These are phyloP conservation scores for Debaryomyces robertsiae DNA, from an alignment of 1,139 yeast genomes.

Conservation along the genomic window DNA sequence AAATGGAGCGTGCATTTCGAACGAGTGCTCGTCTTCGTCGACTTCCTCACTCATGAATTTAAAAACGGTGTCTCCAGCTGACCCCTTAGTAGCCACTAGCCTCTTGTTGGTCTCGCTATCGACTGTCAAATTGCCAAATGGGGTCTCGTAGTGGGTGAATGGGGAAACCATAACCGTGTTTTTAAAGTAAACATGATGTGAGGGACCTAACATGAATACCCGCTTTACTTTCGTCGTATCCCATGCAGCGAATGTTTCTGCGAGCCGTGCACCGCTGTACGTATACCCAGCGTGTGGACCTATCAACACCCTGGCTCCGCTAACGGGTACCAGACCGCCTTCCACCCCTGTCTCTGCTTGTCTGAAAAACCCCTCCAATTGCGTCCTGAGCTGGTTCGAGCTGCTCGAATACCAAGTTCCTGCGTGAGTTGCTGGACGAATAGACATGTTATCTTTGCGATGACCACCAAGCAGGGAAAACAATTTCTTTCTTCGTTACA, in stretches of 20 bases:
- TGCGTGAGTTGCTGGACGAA: conserved; percentile 77
- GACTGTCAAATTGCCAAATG: conserved; percentile 72
- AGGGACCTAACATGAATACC: conserved; percentile 85
- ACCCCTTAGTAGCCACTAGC: conserved; percentile 21
- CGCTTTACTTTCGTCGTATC: conserved; percentile 60
- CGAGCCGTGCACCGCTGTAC: conserved; percentile 78
- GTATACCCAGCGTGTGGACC: conserved; percentile 91
- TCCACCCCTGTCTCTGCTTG: conserved; percentile 13
- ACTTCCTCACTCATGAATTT: conserved; percentile 56
- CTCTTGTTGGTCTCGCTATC: conserved; percentile 51
- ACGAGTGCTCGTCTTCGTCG: conserved; percentile 88
- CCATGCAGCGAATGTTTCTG: conserved; percentile 74
- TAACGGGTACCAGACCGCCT: conserved; percentile 25
- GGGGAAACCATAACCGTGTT: conserved; percentile 58
- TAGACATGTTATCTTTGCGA: conserved; percentile 22
- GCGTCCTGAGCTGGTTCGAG: conserved; percentile 17
- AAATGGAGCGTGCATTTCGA: conserved; percentile 93
- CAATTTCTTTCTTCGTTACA: too few relatives aligned
- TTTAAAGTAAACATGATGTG: conserved; percentile 85
- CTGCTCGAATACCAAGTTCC: conserved; percentile 82
- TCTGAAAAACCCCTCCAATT: conserved; percentile 9
- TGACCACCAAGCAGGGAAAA: neutral
- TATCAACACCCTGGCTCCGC: conserved; percentile 64
- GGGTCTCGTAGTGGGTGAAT: conserved; percentile 69
- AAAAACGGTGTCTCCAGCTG: conserved; percentile 32